Conservation (phyloP, 345 rosid species). For the Salix dunnii region DNA sequence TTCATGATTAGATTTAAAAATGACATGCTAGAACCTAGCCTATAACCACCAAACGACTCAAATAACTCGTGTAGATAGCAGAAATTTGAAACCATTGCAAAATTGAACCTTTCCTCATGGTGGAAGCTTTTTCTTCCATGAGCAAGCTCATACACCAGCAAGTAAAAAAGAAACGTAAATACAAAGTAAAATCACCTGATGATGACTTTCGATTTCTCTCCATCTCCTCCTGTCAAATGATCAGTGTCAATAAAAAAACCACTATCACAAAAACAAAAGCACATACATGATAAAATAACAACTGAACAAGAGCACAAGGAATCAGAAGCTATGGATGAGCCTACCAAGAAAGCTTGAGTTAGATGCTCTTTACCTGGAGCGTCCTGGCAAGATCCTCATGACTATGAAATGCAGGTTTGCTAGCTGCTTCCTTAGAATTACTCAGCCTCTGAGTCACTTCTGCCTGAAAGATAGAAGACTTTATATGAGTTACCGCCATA, state of each 20-base stretch:
- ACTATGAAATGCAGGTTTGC: slow-evolving; percentile 63
- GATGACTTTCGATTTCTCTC: slow-evolving; percentile 73
- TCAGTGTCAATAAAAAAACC: slow-evolving; percentile 6
- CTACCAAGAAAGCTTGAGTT: background rate
- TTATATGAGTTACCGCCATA: background rate
- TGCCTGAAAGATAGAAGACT: slow-evolving; percentile 42
- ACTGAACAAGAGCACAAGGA: background rate
- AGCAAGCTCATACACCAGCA: background rate
- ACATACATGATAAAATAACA: background rate
- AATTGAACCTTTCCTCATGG: background rate
- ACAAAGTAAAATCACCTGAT: slow-evolving; percentile 43
- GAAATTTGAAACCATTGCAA: background rate
- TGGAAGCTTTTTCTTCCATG: background rate
- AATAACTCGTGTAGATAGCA: background rate
- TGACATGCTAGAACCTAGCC: background rate
- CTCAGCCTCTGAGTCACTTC: slow-evolving; percentile 92
- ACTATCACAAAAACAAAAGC: background rate
- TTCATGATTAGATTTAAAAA: background rate
- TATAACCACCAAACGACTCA: background rate
- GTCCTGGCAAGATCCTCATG: slow-evolving; percentile 97
- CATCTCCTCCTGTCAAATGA: slow-evolving; percentile 87
- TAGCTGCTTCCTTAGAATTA: slow-evolving; percentile 78
- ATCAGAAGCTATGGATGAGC: background rate
- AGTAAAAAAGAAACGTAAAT: background rate
- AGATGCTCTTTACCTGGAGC: slow-evolving; percentile 58